Base-by-base conservation (phyloP, 1,139 yeast species). In the Pneumocystis murina region DNA sequence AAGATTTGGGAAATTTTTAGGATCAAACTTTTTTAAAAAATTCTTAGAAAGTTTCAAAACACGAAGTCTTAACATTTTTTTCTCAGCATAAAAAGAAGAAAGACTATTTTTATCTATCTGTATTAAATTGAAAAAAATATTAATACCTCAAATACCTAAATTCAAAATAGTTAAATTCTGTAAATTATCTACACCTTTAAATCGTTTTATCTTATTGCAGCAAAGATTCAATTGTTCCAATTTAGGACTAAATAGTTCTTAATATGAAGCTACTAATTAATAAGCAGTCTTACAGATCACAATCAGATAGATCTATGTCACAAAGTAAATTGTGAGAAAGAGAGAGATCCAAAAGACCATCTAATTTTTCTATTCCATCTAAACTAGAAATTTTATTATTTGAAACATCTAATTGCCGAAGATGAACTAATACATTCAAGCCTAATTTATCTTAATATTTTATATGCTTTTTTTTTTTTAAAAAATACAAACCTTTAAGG, bases 371-470 rank as follows among this genome's bases (percentile, higher is more conserved):
- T 20, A 74, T 66, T 2, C 75, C 75, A 57, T 68, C 69, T 38
- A 74, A 66, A 12, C 71, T 68, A n/a, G 63, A 64, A 17, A 73
- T 65, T 24, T 67, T 66, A 61, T 73, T 74, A 62, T 69, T 64
- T 64, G 71, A 71, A 6, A 71, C 70, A 41, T 70, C 69, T 54
- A 75, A 68, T 36, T 72, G 73, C 2, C 74, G 67, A 60, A 75
- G 67, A 62, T 73, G 74, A 28, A 67, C 64, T 63, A 75, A 66
- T 28, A 67, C 67, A 16, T 74, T 68, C 55, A 76, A 61, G 2
- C 77, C 74, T 54, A 71, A 69, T 60, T 73, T 66, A 40, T 12
- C 12, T 24, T 40, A 39, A 17, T 17, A 33, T n/a, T 14, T 12
- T 24, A 33, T 61, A 8, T 33, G 7, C 35, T 33, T 33, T 33